A percentile compares a stretch with the other conserved stretches of the same genome.
Conservation (phyloP, 2,329 filamentous ascomycete genomes). For the Anthostomella pinea region DNA sequence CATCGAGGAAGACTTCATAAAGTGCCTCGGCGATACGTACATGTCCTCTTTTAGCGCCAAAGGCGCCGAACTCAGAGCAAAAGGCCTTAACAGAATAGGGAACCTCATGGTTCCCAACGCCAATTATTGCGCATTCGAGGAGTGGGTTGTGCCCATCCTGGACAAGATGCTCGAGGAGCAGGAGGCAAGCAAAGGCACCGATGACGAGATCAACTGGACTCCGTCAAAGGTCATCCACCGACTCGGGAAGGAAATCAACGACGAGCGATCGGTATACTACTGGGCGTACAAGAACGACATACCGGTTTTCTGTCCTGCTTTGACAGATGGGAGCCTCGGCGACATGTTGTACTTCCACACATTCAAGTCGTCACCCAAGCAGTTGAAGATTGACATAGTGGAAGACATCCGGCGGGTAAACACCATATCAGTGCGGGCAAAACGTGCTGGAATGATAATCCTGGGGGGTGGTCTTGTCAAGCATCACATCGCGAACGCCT, state of each 20-base stretch:
- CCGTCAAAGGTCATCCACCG: slow-evolving; percentile 88
- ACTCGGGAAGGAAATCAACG: slow-evolving; percentile 89
- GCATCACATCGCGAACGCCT: slow-evolving; percentile 97
- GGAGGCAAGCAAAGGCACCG: slow-evolving; percentile 68
- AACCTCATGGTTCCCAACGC: slow-evolving; percentile 94
- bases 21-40: slow-evolving; percentile 93
- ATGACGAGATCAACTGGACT: slow-evolving; percentile 79
- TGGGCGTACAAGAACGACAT: slow-evolving; percentile 98
- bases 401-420: slow-evolving; percentile 93
- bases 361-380: slow-evolving; percentile 79
- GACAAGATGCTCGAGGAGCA: slow-evolving; percentile 93
- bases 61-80: slow-evolving; percentile 74
- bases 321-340: slow-evolving; percentile 91
- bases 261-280: slow-evolving; percentile 89
- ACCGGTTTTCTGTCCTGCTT: slow-evolving; percentile 91
- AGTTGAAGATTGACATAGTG: slow-evolving; percentile 85
- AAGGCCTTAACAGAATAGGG: slow-evolving; percentile 92
- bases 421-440: slow-evolving; percentile 82
- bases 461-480: slow-evolving; percentile 94
- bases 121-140: slow-evolving; percentile 97
- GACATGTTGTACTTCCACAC: slow-evolving; percentile 99
- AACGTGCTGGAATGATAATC: slow-evolving; percentile 90
- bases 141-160: slow-evolving; percentile 96
- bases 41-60: slow-evolving; percentile 78
- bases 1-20: slow-evolving; percentile 97